Base-by-base conservation (phyloP, 805 yeast genomes). In the Metschnikowia bowlesiae region DNA sequence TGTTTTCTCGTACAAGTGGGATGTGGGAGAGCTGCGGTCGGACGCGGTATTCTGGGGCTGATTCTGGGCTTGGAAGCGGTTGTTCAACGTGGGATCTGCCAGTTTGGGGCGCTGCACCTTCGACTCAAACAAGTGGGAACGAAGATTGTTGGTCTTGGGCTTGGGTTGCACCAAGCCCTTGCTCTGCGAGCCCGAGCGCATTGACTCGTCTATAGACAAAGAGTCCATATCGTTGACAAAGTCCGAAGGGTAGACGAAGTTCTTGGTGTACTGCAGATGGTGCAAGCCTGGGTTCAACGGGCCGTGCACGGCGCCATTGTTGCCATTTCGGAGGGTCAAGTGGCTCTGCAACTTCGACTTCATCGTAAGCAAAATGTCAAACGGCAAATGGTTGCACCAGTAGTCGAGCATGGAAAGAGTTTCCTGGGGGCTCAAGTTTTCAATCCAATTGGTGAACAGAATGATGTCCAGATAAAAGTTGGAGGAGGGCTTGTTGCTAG, bases 341-440 rank as follows among this genome's bases (percentile, higher is more conserved):
- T 68, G 71, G 43, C 50, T 62, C 51, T 79, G 83, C 49, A 81
- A 56, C 55, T 74, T 76, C 31, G 75, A 60, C 60, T 74, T 77
- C 49, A 82, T 76, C 45, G 80, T 71, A 34, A 73, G 67, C 53
- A 81, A 63, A 13, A 78, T 75, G 54, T 82, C 85, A 49, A 78
- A 75, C 8, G 81, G 76, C 55, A 82, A 64, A 51, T 70, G 69
- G 43, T 74, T 67, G 51, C 83, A 68, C 62, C 82, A 65, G 60
- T 79, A 76, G 57, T 81, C 85, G 52, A 81, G 71, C 64, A 80
- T 76, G 45, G 78, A 68, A 49, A 77, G 68, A 55, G 73, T 79
- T 53, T 82, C 84, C 42, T 72, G 73, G n/a, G 79, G 73, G 44
- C 68, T 71, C 62, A 82, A 69, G 43, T 28, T 52, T 50, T 58